phyloP scores from a whole-genome alignment of 1,284 basidiomycete species.

The Apiotrichum akiyoshidainum region DNA sequence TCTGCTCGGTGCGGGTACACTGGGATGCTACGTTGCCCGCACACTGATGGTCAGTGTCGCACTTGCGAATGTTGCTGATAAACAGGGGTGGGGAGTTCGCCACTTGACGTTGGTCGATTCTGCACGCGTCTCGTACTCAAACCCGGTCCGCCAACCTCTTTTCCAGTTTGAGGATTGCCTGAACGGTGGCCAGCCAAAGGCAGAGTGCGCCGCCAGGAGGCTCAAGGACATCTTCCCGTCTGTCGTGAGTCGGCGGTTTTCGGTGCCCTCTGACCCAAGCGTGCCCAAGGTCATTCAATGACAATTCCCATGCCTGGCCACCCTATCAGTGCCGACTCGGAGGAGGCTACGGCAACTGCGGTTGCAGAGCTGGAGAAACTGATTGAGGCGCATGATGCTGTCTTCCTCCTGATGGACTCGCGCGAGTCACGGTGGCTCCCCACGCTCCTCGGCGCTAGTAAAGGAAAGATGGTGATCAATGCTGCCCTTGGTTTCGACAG shows the following conservation, averaged over 20 bases:
- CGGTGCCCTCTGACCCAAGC: conserved; percentile 53
- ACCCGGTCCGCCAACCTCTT: conserved; percentile 92
- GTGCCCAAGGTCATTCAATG: conserved; percentile 69
- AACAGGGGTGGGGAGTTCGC: conserved; percentile 88
- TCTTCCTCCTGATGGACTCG: conserved; percentile 97
- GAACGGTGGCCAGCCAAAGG: conserved; percentile 90
- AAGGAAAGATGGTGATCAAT: conserved; percentile 90
- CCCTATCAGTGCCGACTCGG: conserved; percentile 63
- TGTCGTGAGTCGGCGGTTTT: conserved; percentile 59
- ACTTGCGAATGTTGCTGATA: neutral
- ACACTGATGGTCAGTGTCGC: conserved; percentile 68
- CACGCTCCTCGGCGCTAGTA: conserved; percentile 76
- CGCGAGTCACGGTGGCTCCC: conserved; percentile 94
- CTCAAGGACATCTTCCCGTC: conserved; percentile 89
- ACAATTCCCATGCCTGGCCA: conserved; percentile 98
- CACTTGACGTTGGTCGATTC: conserved; percentile 92
- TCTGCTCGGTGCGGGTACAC: conserved; percentile 87
- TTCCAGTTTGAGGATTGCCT: conserved; percentile 94
- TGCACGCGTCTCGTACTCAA: conserved; percentile 87
- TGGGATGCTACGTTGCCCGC: conserved; percentile 92
- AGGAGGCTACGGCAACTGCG: conserved; percentile 56
- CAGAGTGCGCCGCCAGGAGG: conserved; percentile 81
- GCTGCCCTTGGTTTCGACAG: conserved; percentile 95
- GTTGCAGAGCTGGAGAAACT: conserved; percentile 71
- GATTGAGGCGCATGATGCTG: conserved; percentile 76